These are phyloP conservation scores for Coemansia aciculifera DNA, from an alignment of 192 early-diverging fungal genomes.

Conservation along the genomic window DNA sequence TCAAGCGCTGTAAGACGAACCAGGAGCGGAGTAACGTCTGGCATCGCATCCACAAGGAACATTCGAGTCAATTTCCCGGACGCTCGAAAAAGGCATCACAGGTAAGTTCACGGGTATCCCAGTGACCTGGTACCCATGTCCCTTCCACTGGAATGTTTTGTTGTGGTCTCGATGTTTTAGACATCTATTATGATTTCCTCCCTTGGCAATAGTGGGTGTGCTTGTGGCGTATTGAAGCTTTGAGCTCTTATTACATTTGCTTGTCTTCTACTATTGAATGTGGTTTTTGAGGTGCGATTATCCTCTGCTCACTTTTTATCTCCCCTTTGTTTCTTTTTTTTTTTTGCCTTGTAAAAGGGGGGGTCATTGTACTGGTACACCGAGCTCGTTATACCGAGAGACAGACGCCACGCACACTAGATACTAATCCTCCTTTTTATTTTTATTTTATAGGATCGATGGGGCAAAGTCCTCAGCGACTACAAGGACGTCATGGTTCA, in stretches of 20 bases:
- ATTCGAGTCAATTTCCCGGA: constrained; percentile 51
- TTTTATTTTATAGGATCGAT: constrained; percentile 42
- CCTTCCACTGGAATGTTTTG: neutral
- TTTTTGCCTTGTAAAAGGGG: neutral
- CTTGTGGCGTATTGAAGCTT: no score
- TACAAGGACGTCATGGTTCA: constrained; percentile 55
- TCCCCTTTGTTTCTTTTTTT: neutral
- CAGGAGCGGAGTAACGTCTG: constrained; percentile 57
- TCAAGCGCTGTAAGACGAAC: constrained; percentile 53
- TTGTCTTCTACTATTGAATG: neutral
- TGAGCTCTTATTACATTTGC: neutral
- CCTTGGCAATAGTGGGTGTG: neutral
- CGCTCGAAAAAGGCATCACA: constrained; percentile 55
- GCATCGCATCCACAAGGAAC: constrained; percentile 55
- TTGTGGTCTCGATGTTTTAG: neutral
- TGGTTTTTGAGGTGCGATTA: neutral
- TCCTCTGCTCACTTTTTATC: constrained; percentile 9
- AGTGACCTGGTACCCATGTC: neutral
- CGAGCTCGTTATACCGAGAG: neutral
- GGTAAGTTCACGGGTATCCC: constrained; percentile 21
- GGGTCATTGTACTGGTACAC: neutral
- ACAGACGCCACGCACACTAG: neutral
- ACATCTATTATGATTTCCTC: no score
- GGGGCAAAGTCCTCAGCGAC: constrained; percentile 56
- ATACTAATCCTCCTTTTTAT: neutral